Conservation (phyloP, 306 rosid species). For the Prunus mira region DNA sequence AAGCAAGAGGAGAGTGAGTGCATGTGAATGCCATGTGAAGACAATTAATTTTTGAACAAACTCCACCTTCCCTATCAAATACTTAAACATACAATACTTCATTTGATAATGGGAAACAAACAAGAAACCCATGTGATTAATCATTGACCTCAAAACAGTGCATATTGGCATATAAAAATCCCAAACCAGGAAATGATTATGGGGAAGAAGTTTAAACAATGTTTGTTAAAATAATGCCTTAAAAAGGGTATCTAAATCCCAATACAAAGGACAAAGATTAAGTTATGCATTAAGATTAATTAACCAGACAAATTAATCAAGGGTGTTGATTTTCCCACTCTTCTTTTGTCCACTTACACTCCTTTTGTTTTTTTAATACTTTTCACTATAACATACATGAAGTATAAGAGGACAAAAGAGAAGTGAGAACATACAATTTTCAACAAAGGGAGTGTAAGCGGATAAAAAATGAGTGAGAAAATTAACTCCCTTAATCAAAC, state of each 20-base stretch:
- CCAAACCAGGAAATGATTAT: constrained; percentile 16
- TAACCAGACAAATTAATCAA: background rate
- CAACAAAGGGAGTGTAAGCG: too few relatives aligned
- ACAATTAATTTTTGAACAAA: constrained; percentile 41
- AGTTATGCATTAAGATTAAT: background rate
- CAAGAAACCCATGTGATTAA: constrained; percentile 60
- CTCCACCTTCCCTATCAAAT: constrained; percentile 31
- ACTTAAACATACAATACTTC: constrained; percentile 10
- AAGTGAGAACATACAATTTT: too few relatives aligned
- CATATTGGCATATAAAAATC: constrained; percentile 14
- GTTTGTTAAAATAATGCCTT: constrained; percentile 5
- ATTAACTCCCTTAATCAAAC: background rate
- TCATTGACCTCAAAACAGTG: constrained; percentile 38
- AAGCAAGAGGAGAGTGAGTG: background rate
- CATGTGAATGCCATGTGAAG: constrained; percentile 89
- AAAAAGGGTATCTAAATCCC: background rate
- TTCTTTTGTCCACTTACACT: too few relatives aligned
- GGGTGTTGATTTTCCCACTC: too few relatives aligned
- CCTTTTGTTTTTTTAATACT: too few relatives aligned
- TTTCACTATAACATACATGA: too few relatives aligned
- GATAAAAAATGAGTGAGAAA: too few relatives aligned
- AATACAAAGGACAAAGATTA: background rate
- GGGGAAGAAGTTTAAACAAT: background rate
- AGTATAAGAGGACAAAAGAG: too few relatives aligned
- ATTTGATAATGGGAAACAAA: constrained; percentile 31